phyloP scores from a whole-genome alignment of 2,329 filamentous ascomycete genomes.

The Aspergillus tubingensis region DNA sequence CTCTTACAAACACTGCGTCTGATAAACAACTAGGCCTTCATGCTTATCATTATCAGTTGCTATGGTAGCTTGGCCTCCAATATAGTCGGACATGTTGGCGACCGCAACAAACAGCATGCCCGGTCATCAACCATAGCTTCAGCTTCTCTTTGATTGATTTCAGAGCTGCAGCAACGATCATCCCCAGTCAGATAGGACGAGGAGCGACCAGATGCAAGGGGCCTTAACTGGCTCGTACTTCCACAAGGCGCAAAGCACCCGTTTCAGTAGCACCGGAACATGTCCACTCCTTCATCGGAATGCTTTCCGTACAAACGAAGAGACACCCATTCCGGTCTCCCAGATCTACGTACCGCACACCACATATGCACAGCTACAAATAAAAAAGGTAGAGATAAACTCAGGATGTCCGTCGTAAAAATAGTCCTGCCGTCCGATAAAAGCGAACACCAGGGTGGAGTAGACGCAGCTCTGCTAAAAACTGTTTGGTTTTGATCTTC shows the following conservation, averaged over 20 bases:
- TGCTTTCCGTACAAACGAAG: not conserved
- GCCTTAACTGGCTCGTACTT: not conserved
- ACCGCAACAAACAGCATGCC: not conserved
- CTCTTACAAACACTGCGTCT: too few species aligned
- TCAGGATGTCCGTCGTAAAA: conserved; percentile 48
- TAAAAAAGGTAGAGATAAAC: not conserved
- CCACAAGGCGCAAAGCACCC: not conserved
- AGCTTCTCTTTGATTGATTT: not conserved
- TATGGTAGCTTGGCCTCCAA: too few species aligned
- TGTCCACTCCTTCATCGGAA: not conserved
- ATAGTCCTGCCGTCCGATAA: conserved; percentile 47
- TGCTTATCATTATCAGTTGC: not conserved
- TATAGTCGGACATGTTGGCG: not conserved
- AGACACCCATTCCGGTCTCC: not conserved
- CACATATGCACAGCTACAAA: not conserved
- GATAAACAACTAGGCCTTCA: not conserved
- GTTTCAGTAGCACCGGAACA: not conserved
- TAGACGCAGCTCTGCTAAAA: conserved; percentile 54
- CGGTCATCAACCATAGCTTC: not conserved
- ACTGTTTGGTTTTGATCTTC: conserved; percentile 51
- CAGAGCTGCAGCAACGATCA: not conserved
- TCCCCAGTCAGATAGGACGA: not conserved
- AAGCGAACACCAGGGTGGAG: conserved; percentile 50
- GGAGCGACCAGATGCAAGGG: not conserved
- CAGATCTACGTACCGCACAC: too few species aligned